These are phyloP conservation scores for Trichoderma koningii DNA, from an alignment of 2,329 filamentous ascomycete genomes.

Conservation along the genomic window DNA sequence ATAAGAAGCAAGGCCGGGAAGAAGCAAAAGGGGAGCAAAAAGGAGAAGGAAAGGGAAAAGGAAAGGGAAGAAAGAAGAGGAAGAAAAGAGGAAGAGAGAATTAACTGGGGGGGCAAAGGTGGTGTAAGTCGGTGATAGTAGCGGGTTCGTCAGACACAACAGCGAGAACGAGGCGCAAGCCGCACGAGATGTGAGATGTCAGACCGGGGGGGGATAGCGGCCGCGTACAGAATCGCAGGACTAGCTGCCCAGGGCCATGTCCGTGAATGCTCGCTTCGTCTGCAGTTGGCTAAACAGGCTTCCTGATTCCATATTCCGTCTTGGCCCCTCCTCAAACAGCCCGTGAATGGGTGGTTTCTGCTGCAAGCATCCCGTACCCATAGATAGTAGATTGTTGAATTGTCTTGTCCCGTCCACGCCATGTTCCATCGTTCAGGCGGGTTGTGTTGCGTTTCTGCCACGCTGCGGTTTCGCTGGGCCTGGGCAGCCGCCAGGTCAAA, in stretches of 20 bases:
- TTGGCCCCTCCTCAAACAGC: neutral
- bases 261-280: neutral
- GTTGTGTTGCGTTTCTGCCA: neutral
- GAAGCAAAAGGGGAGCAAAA: neutral
- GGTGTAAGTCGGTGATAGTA: slow-evolving; percentile 16
- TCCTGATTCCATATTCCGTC: neutral
- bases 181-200: slow-evolving; percentile 22
- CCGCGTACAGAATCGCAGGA: slow-evolving; percentile 10
- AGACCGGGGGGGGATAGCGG: slow-evolving; percentile 7
- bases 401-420: neutral
- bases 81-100: neutral
- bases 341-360: neutral
- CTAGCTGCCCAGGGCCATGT: slow-evolving; percentile 6
- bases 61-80: neutral
- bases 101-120: slow-evolving; percentile 2
- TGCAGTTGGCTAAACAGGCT: neutral
- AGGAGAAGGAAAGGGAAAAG: neutral
- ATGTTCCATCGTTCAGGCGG: neutral
- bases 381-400: too few species aligned
- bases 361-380: slow-evolving; percentile 2
- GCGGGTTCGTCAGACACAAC: slow-evolving; percentile 17
- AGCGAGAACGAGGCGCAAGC: slow-evolving; percentile 22
- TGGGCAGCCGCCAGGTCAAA: slow-evolving; percentile 11
- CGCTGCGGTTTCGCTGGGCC: neutral
- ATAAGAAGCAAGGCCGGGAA: neutral